phyloP scores from a whole-genome alignment of 2,329 filamentous ascomycete species.

The Aspergillus sp. region DNA sequence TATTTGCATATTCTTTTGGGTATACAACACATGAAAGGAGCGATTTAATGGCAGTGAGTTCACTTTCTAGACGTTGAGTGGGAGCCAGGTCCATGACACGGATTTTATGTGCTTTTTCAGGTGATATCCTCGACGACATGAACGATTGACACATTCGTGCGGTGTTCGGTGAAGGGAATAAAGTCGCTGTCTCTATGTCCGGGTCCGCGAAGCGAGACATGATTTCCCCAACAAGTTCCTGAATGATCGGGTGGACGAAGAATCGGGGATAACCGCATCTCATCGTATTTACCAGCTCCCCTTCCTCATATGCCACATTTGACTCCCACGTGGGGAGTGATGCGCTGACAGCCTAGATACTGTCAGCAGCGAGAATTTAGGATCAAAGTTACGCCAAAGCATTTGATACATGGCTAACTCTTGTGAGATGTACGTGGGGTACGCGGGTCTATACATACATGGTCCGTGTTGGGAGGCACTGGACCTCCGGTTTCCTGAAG shows the following conservation, averaged over 20 bases:
- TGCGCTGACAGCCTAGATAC: constrained; percentile 83
- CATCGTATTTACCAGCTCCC: constrained; percentile 81
- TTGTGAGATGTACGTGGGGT: constrained; percentile 18
- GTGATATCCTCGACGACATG: constrained; percentile 50
- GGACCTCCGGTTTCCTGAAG: constrained; percentile 60
- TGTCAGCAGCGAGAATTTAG: background rate
- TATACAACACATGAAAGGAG: constrained; percentile 71
- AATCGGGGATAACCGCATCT: constrained; percentile 91
- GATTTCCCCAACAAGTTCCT: constrained; percentile 69
- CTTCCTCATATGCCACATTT: constrained; percentile 93
- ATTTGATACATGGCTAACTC: background rate
- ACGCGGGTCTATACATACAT: constrained; percentile 57
- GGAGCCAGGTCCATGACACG: constrained; percentile 54
- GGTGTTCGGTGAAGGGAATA: constrained; percentile 72
- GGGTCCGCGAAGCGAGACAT: constrained; percentile 56
- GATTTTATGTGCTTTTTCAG: constrained; percentile 48
- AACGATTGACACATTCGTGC: constrained; percentile 76
- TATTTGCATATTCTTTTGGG: constrained; percentile 62
- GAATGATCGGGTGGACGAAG: constrained; percentile 84
- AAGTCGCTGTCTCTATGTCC: constrained; percentile 66
- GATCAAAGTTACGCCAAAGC: background rate
- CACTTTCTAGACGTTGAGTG: constrained; percentile 64
- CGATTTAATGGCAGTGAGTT: constrained; percentile 55
- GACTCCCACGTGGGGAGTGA: constrained; percentile 90
- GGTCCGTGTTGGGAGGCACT: constrained; percentile 74